Evolutionary conservation across 2,329 filamentous ascomycete species (phyloP).

Genomic region (Xylariaceae sp.): DNA sequence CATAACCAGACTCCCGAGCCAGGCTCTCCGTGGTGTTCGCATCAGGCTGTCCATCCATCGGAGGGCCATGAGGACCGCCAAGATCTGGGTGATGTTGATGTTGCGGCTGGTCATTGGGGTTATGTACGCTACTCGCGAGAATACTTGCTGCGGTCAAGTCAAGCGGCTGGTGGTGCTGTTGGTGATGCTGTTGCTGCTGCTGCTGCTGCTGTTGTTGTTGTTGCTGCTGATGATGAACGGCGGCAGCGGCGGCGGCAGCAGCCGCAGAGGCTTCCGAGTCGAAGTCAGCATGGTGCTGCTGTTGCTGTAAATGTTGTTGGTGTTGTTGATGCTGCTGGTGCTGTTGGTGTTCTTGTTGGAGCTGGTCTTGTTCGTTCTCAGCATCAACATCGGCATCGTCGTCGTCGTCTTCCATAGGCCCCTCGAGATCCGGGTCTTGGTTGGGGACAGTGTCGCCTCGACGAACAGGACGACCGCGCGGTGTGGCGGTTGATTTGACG

Average conservation of each 20-base stretch:
- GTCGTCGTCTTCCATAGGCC: constrained; percentile 36
- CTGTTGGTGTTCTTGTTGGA: constrained; percentile 31
- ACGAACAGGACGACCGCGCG: constrained; percentile 41
- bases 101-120: constrained; percentile 71
- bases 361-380: constrained; percentile 35
- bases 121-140: constrained; percentile 66
- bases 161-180: constrained; percentile 34
- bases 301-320: constrained; percentile 32
- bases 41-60: constrained; percentile 29
- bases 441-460: constrained; percentile 43
- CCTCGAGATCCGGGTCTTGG: constrained; percentile 42
- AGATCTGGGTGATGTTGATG: constrained; percentile 43
- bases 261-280: constrained; percentile 38
- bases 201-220: constrained; percentile 31
- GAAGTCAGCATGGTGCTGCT: constrained; percentile 33
- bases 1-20: constrained; percentile 56
- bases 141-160: too few relatives aligned
- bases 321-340: constrained; percentile 30
- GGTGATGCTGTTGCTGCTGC: constrained; percentile 29
- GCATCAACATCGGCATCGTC: constrained; percentile 30
- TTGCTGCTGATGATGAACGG: constrained; percentile 28
- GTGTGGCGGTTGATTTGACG: constrained; percentile 47
- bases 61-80: constrained; percentile 31
- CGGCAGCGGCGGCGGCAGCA: constrained; percentile 28
- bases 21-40: constrained; percentile 55